phyloP scores from a whole-genome alignment of 1,284 basidiomycete genomes.

The Apiotrichum sp. region DNA sequence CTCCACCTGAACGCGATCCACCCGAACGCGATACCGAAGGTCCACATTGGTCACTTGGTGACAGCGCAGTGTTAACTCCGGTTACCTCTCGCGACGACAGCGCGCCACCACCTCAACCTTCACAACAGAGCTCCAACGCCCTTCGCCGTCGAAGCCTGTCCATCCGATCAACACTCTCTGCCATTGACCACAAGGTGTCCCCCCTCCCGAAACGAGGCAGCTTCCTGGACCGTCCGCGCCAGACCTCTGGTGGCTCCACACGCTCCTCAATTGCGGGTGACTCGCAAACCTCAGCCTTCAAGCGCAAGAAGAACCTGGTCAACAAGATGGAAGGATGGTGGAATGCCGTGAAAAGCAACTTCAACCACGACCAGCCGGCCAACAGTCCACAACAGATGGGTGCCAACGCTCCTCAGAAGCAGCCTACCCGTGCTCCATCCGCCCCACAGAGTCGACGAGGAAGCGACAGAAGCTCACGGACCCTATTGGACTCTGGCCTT shows the following conservation, averaged over 20 bases:
- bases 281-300: conserved; percentile 9
- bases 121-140: background rate
- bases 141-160: conserved; percentile 31
- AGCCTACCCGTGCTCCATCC: conserved; percentile 29
- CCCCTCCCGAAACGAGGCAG: conserved; percentile 19
- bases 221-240: conserved; percentile 28
- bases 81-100: conserved; percentile 29
- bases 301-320: conserved; percentile 46
- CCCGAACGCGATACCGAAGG: background rate
- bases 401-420: background rate
- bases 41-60: background rate
- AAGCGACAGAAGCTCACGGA: conserved; percentile 20
- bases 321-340: conserved; percentile 51
- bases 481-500: conserved; percentile 9
- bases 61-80: conserved; percentile 14
- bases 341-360: conserved; percentile 48
- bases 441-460: conserved; percentile 32
- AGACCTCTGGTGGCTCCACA: conserved; percentile 30
- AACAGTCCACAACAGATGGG: conserved; percentile 1
- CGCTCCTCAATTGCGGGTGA: conserved; percentile 6
- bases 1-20: too few species aligned
- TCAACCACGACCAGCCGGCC: conserved; percentile 26
- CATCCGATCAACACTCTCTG: conserved; percentile 30
- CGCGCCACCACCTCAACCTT: background rate
- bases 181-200: conserved; percentile 29